Conservation (phyloP, 805 yeast genomes). For the Maudiozyma saulgeensis region DNA sequence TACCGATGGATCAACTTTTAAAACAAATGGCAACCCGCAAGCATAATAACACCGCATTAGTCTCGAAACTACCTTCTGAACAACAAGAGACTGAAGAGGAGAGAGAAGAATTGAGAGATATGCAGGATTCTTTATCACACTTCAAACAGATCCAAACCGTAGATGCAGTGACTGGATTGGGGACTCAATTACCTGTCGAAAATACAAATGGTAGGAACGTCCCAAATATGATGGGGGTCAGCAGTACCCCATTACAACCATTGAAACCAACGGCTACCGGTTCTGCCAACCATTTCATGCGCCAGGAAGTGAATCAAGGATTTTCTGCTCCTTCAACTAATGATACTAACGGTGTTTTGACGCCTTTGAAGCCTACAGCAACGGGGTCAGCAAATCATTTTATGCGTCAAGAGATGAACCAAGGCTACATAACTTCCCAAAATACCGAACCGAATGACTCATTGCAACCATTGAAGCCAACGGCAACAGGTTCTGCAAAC, state of each 20-base stretch:
- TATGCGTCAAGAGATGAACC: slow-evolving; percentile 1
- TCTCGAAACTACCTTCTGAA: slow-evolving; percentile 25
- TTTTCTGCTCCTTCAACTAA: background rate
- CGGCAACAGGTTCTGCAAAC: slow-evolving; percentile 36
- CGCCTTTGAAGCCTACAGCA: slow-evolving; percentile 28
- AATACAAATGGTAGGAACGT: slow-evolving; percentile 1
- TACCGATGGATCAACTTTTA: slow-evolving; percentile 72
- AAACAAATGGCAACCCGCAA: slow-evolving; percentile 32
- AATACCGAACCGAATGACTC: background rate
- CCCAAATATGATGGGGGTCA: background rate
- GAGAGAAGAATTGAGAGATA: slow-evolving; percentile 59
- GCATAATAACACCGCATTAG: slow-evolving; percentile 16
- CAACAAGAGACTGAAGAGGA: slow-evolving; percentile 48
- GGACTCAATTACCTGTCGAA: background rate
- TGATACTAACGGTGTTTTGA: slow-evolving; percentile 7
- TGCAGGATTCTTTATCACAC: slow-evolving; percentile 64
- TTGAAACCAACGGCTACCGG: slow-evolving; percentile 30
- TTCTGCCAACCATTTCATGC: slow-evolving; percentile 26
- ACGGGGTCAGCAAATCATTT: slow-evolving; percentile 25
- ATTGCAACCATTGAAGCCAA: slow-evolving; percentile 26
- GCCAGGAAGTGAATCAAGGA: slow-evolving; percentile 14
- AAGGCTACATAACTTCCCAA: background rate
- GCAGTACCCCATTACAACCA: slow-evolving; percentile 22
- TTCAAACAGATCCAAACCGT: slow-evolving; percentile 66
- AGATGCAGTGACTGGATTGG: slow-evolving; percentile 39